These are phyloP conservation scores for Sindora glabra DNA, from an alignment of 306 rosid species.

Conservation along the genomic window DNA sequence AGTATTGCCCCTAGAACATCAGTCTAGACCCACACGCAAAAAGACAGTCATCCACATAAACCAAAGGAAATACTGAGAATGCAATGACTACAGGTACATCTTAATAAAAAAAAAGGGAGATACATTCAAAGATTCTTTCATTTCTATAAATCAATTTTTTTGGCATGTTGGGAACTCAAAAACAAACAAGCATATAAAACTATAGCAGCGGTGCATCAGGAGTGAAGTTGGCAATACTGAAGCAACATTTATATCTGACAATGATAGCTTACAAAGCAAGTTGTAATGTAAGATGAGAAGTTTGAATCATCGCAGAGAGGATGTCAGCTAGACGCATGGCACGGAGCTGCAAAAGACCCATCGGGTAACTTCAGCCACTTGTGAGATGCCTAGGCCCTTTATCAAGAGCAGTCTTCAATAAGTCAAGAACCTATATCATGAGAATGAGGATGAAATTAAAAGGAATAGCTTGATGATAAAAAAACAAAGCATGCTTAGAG, in stretches of 20 bases:
- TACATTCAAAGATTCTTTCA: background rate
- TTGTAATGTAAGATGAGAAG: conserved; percentile 56
- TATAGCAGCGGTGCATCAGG: no score
- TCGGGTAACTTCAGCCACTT: conserved; percentile 38
- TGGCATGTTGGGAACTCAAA: background rate
- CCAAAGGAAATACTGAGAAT: conserved; percentile 9
- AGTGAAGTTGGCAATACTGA: background rate
- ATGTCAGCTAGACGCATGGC: conserved; percentile 78
- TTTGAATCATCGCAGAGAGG: conserved; percentile 76
- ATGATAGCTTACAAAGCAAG: conserved; percentile 46
- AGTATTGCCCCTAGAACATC: conserved; percentile 60
- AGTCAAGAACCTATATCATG: no score
- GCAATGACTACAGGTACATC: background rate
- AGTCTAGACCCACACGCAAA: conserved; percentile 50
- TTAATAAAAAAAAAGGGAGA: background rate
- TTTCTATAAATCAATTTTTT: background rate
- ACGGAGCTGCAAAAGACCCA: conserved; percentile 68
- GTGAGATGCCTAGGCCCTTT: conserved; percentile 30
- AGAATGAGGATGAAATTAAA: conserved; percentile 9
- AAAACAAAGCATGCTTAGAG: background rate
- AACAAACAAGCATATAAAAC: background rate
- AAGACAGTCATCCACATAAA: conserved; percentile 16
- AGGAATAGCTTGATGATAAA: conserved; percentile 2
- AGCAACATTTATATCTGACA: conserved; percentile 1
- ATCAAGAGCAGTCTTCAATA: conserved; percentile 49